A percentile compares a stretch with the other conserved stretches of the same genome.
These are phyloP conservation scores for Canavalia ensiformis DNA, from an alignment of 306 rosid genomes.

Conservation along the genomic window DNA sequence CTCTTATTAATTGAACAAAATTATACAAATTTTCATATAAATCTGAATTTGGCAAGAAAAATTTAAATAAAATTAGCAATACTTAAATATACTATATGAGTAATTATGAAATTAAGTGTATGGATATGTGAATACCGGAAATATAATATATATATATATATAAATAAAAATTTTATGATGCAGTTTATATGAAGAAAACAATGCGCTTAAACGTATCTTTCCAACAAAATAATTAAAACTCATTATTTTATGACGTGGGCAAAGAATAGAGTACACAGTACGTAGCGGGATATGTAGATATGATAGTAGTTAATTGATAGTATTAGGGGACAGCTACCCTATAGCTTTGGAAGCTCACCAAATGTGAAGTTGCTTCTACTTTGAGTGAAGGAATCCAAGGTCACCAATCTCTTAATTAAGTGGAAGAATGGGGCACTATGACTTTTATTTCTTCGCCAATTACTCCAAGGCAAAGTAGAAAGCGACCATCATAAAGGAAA, in stretches of 20 bases:
- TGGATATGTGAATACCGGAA: no score
- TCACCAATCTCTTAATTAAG: constrained; percentile 32
- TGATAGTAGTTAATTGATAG: constrained; percentile 31
- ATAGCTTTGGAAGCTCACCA: constrained; percentile 51
- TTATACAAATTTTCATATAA: no score
- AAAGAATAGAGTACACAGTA: neutral
- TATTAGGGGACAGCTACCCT: constrained; percentile 36
- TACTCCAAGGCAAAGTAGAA: constrained; percentile 44
- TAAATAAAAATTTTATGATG: neutral
- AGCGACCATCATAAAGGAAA: constrained; percentile 44
- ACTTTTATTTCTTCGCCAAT: constrained; percentile 35
- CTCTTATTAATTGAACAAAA: no score
- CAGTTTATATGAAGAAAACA: constrained; percentile 43
- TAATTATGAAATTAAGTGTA: no score
- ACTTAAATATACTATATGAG: no score
- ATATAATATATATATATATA: no score
- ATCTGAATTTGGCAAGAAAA: no score
- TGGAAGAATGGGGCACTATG: constrained; percentile 16
- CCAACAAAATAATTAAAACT: neutral
- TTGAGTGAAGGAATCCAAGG: constrained; percentile 60
- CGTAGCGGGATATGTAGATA: neutral
- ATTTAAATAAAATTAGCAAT: no score
- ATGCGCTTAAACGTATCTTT: neutral
- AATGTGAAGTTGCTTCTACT: constrained; percentile 48
- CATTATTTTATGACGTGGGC: neutral